Base-by-base conservation (phyloP, 2,329 filamentous ascomycete genomes). In the Aspergillus quadrilineatus region DNA sequence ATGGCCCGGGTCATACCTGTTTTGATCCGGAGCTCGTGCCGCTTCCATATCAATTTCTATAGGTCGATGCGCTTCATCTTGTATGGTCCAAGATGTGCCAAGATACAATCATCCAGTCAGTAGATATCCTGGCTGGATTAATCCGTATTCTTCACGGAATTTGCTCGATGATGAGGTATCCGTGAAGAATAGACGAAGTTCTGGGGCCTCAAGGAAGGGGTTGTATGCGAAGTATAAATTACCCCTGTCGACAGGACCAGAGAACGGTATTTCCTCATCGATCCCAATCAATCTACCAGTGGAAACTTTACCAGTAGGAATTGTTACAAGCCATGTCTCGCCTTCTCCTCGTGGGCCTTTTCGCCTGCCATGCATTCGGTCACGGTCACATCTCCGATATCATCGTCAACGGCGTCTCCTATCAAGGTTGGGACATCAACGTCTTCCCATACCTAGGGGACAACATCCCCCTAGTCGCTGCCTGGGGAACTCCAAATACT, bases 401-500 rank as follows among this genome's bases (percentile, higher is more conserved):
- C 12, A 60, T 62, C n/a, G 55, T 63, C 15, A 61, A 63, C 46
- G 61, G 63, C 14, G 56, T 61, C 53, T 61, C 50, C 34, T 63
- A 64, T 26, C 41, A 53, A 12, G 62, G 62, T 9, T 64, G 58
- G 51, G 66, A 77, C 54, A 69, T 74, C 32, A 60, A 60, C 51
- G 32, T 59, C 9, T 71, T 66, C 49, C 63, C 61, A 34, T 73
- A 74, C 57, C 61, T 62, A 34, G 63, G 64, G 8, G 65, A 14
- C 14, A 37, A 71, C 2, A 66, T 67, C 4, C 76, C 76, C 1
- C 60, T 70, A 34, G 69, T 75, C 2, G 78, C 81, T 30, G 84
- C 79, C 54, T 86, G 84, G 83, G 74, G 73, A 26, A 79, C 77
- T 43, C 70, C 75, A 3, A 76, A 77, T 50, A 74, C 78, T 22